Base-by-base conservation (phyloP, 2,329 filamentous ascomycete genomes). In the Sporothrix globosa region DNA sequence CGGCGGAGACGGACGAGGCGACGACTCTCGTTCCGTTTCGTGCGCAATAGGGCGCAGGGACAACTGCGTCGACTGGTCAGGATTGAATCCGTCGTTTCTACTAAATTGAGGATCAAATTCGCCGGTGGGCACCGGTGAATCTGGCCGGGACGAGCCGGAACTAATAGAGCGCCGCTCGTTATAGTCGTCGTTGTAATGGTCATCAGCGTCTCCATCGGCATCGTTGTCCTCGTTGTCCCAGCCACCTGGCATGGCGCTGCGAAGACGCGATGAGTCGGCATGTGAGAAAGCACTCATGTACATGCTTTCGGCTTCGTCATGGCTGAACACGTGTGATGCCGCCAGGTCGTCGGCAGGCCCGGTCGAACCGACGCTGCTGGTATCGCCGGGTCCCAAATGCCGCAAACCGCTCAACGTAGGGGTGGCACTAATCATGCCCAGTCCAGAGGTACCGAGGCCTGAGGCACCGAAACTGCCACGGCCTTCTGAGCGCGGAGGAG, bases 261-360 rank as follows among this genome's bases (percentile, higher is more conserved):
- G 76, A 21, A 77, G 50, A 53, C 76, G 76, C 11, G 79, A 77
- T 2, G 77, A 76, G 46, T 80, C 77, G 1, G 79, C 77, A 34
- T 85, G 80, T 2, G 88, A 90, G 67, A 90, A 86, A 1, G 88
- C 88, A 73, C 88, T 95, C 89, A 93, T 90, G 75, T 96, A 96
- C 89, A 96, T 92, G 78, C 92, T 96, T 76, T 92, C 89, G 0
- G 91, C 92, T 73, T 95, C 91, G 72, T 93, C 91, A 71, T 93
- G 91, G 48, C 87, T 92, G 76, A 91, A 95, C 1, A 93, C 76
- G 53, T 87, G 89, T 5, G 92, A 95, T 73, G 87, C 82, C 3
- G 85, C 79, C 24, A 91, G 80, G 72, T 90, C 87, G 46, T 87
- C 83, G 69, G 75, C 44, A 79, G 74, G 48, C 54, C 74, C 44